A percentile compares a stretch with the other conserved stretches of the same genome.
Evolutionary conservation across 1,139 yeast genomes (phyloP).

Genomic region (Blastobotrys arbuscula): DNA sequence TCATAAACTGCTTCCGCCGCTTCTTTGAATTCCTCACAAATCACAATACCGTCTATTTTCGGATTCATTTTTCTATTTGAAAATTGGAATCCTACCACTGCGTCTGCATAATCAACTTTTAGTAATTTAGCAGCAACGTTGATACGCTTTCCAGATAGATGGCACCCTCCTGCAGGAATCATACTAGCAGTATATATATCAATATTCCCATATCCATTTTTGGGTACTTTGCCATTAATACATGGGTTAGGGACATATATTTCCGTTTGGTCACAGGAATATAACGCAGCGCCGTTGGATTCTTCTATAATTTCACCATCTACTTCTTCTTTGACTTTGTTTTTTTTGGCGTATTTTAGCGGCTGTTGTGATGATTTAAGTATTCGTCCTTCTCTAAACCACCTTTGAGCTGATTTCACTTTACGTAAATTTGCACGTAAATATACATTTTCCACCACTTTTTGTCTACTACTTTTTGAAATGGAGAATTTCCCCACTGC

Average conservation of each 20-base stretch:
- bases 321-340: constrained; percentile 20
- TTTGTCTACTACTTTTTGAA: constrained; percentile 7
- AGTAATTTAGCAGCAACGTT: constrained; percentile 66
- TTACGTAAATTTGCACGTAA: constrained; percentile 57
- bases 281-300: constrained; percentile 48
- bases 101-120: constrained; percentile 76
- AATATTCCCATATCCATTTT: constrained; percentile 75
- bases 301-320: constrained; percentile 47
- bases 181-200: constrained; percentile 71
- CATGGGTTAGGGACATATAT: constrained; percentile 59
- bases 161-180: constrained; percentile 79
- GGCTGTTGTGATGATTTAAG: constrained; percentile 68
- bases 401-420: constrained; percentile 70
- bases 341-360: constrained; percentile 34
- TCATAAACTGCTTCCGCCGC: constrained; percentile 58
- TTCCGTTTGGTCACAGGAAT: constrained; percentile 74
- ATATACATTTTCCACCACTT: constrained; percentile 43
- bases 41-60: constrained; percentile 68
- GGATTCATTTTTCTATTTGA: constrained; percentile 49
- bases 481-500: constrained; percentile 15
- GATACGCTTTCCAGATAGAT: constrained; percentile 50
- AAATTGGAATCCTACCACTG: constrained; percentile 83
- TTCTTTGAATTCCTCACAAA: constrained; percentile 57
- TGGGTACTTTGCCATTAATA: constrained; percentile 61
- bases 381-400: constrained; percentile 80